These are phyloP conservation scores for Hypsizygus marmoreus DNA, from an alignment of 768 basidiomycete species.

Conservation along the genomic window DNA sequence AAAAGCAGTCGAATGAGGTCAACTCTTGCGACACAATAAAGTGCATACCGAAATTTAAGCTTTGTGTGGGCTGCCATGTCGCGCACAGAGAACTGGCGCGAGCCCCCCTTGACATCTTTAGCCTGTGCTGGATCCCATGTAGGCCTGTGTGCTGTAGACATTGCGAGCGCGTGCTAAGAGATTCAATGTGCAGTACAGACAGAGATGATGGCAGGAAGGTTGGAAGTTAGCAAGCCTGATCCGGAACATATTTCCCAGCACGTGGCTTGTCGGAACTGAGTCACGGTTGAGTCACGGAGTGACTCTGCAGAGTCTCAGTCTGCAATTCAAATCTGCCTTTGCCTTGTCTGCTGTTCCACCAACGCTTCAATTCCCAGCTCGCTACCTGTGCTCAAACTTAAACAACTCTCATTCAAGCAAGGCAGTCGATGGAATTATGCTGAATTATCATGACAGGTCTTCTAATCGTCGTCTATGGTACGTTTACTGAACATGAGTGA, in stretches of 20 bases:
- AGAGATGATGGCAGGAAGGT: conserved; percentile 1
- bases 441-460: no score
- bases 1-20: conserved; percentile 2
- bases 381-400: no score
- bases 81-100: conserved; percentile 88
- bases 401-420: no score
- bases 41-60: conserved; percentile 88
- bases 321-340: no score
- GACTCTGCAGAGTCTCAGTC: neutral
- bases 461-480: no score
- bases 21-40: neutral
- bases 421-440: no score
- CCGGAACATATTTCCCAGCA: conserved; percentile 9
- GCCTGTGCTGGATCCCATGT: conserved; percentile 99
- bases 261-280: conserved; percentile 1
- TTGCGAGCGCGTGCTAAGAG: conserved; percentile 25
- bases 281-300: neutral
- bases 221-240: neutral
- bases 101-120: conserved; percentile 88
- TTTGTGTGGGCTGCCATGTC: conserved; percentile 97
- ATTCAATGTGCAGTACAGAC: neutral
- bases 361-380: no score
- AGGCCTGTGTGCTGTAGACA: conserved; percentile 92
- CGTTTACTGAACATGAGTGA: no score
- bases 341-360: no score